phyloP scores from a whole-genome alignment of 2,329 filamentous ascomycete species.

The Piedraia hortae region DNA sequence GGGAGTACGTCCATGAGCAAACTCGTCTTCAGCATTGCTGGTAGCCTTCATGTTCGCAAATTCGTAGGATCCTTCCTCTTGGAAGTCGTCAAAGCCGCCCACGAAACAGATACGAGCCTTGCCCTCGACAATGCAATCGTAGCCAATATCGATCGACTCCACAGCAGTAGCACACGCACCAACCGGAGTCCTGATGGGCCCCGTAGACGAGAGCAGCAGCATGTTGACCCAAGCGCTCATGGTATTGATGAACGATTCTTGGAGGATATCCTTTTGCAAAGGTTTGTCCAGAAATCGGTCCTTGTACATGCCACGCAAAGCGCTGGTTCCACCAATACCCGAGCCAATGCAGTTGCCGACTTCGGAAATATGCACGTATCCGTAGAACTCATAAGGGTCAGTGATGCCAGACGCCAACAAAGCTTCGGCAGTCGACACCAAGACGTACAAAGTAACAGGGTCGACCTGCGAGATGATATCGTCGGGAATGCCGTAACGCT shows the following conservation, averaged over 20 bases:
- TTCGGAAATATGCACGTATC: conserved; percentile 94
- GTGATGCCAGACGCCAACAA: conserved; percentile 85
- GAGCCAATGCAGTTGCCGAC: conserved; percentile 97
- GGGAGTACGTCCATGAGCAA: conserved; percentile 80
- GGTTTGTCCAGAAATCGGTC: conserved; percentile 92
- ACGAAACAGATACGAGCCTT: conserved; percentile 95
- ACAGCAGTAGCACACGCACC: conserved; percentile 93
- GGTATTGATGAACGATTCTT: conserved; percentile 99
- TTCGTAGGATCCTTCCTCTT: conserved; percentile 95
- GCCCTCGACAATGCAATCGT: conserved; percentile 93
- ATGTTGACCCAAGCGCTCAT: conserved; percentile 99
- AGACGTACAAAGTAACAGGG: conserved; percentile 79
- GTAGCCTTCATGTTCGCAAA: conserved; percentile 99
- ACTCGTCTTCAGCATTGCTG: conserved; percentile 90
- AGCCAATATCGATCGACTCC: conserved; percentile 90
- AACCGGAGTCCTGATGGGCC: conserved; percentile 93
- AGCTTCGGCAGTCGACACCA: conserved; percentile 79
- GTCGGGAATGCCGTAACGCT: conserved; percentile 84
- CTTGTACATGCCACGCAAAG: conserved; percentile 92
- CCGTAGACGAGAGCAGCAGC: conserved; percentile 86
- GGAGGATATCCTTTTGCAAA: conserved; percentile 92
- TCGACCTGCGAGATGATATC: conserved; percentile 97
- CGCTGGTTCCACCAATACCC: conserved; percentile 83
- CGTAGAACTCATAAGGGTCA: conserved; percentile 98
- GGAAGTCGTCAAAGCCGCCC: conserved; percentile 96